These are phyloP conservation scores for Plectosphaerella sp. DNA, from an alignment of 2,329 filamentous ascomycete genomes.

Conservation along the genomic window DNA sequence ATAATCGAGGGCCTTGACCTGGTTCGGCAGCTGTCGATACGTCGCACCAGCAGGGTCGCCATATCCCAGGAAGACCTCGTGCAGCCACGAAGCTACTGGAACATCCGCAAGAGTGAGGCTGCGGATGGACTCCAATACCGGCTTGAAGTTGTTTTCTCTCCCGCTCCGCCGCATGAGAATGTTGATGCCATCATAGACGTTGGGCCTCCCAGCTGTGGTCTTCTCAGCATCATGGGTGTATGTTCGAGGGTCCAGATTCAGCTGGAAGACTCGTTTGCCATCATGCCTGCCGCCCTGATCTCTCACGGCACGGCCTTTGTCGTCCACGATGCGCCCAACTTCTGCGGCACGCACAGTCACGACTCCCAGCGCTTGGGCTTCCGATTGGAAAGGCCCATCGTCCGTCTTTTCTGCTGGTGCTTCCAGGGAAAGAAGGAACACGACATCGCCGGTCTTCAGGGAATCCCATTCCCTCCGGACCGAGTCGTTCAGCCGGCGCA, in stretches of 20 bases:
- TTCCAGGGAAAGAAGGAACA: constrained; percentile 80
- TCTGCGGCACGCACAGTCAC: constrained; percentile 75
- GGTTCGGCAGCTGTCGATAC: constrained; percentile 77
- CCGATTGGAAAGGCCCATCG: constrained; percentile 37
- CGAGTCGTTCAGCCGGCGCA: constrained; percentile 71
- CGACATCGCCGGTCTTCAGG: constrained; percentile 78
- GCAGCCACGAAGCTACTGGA: constrained; percentile 83
- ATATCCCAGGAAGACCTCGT: constrained; percentile 96
- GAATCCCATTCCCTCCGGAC: constrained; percentile 86
- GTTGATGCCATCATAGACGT: constrained; percentile 83
- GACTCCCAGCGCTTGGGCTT: constrained; percentile 62
- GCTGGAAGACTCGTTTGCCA: constrained; percentile 66
- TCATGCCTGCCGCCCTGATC: constrained; percentile 59
- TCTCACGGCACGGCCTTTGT: constrained; percentile 70
- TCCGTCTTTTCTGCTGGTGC: constrained; percentile 47
- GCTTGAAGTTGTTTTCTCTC: constrained; percentile 95
- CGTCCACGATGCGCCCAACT: constrained; percentile 80
- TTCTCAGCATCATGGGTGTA: constrained; percentile 74
- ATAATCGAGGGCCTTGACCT: constrained; percentile 77
- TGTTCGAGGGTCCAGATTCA: constrained; percentile 74
- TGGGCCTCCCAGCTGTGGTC: constrained; percentile 60
- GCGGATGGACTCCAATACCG: constrained; percentile 87
- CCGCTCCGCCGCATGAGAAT: constrained; percentile 77
- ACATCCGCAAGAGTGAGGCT: constrained; percentile 80
- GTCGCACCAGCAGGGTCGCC: constrained; percentile 86